phyloP scores from a whole-genome alignment of 495 filamentous ascomycete genomes.

The Oidiodendron maius region DNA sequence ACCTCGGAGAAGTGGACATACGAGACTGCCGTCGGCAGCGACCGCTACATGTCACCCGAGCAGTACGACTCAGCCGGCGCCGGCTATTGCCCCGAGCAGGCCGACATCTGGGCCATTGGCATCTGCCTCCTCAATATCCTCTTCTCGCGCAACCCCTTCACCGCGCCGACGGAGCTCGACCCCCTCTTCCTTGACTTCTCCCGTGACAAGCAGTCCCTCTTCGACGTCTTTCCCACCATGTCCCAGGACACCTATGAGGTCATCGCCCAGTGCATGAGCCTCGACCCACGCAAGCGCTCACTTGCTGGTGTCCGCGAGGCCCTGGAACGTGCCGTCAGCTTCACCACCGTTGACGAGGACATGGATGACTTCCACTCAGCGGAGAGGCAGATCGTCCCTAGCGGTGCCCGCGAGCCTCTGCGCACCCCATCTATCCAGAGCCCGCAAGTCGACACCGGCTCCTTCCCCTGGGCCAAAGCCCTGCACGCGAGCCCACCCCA shows the following conservation, averaged over 20 bases:
- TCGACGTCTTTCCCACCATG: conserved; percentile 98
- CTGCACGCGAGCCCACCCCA: conserved; percentile 72
- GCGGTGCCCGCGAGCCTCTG: conserved; percentile 88
- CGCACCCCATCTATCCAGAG: conserved; percentile 93
- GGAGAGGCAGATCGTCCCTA: conserved; percentile 64
- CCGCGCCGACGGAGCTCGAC: conserved; percentile 77
- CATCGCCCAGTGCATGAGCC: conserved; percentile 75
- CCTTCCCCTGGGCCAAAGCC: conserved; percentile 94
- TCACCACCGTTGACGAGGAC: conserved; percentile 88
- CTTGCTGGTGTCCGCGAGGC: conserved; percentile 68
- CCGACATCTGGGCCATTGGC: conserved; percentile 94
- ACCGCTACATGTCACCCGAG: conserved; percentile 98
- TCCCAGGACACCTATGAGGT: conserved; percentile 96
- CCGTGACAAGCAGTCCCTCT: conserved; percentile 86
- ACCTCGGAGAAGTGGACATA: conserved; percentile 81
- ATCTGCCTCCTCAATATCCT: conserved; percentile 94
- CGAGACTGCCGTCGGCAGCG: conserved; percentile 89
- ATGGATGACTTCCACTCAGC: conserved; percentile 88
- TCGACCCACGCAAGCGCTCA: conserved; percentile 87
- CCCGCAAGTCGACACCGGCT: conserved; percentile 69
- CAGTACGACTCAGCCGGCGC: conserved; percentile 81
- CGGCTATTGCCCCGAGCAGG: conserved; percentile 89
- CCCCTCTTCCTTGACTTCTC: conserved; percentile 88
- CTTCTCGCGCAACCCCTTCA: conserved; percentile 93
- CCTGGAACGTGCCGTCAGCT: conserved; percentile 73